Conservation (phyloP, 495 filamentous ascomycete species). For the Hypoxylon intermedium region DNA sequence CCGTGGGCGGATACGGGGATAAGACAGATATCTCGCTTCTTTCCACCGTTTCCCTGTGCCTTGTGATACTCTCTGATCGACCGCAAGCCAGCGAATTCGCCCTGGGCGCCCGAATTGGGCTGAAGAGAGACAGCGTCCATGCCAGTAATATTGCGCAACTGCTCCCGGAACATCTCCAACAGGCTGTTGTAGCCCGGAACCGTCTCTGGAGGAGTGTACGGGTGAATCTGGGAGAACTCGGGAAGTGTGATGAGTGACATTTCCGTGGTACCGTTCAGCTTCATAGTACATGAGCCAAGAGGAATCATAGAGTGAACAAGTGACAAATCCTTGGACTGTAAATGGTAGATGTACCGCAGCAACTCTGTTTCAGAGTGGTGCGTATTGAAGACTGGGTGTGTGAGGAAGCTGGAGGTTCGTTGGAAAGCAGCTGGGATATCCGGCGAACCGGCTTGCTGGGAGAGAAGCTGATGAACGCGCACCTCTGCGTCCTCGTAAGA, state of each 20-base stretch:
- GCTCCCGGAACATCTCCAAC: slow-evolving; percentile 73
- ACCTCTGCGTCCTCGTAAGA: slow-evolving; percentile 46
- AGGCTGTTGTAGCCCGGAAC: slow-evolving; percentile 73
- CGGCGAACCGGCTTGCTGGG: slow-evolving; percentile 53
- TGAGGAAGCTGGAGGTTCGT: slow-evolving; percentile 78
- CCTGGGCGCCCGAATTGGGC: slow-evolving; percentile 96
- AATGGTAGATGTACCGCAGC: slow-evolving; percentile 90
- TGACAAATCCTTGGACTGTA: slow-evolving; percentile 95
- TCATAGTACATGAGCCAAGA: slow-evolving; percentile 99
- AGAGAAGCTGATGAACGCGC: slow-evolving; percentile 46
- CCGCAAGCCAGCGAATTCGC: slow-evolving; percentile 93
- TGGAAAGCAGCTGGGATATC: slow-evolving; percentile 66
- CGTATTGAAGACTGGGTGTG: slow-evolving; percentile 95
- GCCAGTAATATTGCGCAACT: slow-evolving; percentile 86
- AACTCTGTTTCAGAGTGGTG: slow-evolving; percentile 97
- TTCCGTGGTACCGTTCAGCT: slow-evolving; percentile 94
- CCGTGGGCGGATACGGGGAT: slow-evolving; percentile 98
- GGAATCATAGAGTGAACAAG: slow-evolving; percentile 98
- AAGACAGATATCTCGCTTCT: slow-evolving; percentile 88
- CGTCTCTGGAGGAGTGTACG: slow-evolving; percentile 70
- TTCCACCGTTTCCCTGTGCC: slow-evolving; percentile 56
- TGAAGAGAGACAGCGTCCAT: slow-evolving; percentile 91
- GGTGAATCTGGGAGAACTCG: slow-evolving; percentile 87
- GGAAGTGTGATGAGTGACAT: slow-evolving; percentile 89
- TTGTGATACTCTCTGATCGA: slow-evolving; percentile 89